phyloP scores from a whole-genome alignment of 306 rosid genomes.

The Malus sieversii region DNA sequence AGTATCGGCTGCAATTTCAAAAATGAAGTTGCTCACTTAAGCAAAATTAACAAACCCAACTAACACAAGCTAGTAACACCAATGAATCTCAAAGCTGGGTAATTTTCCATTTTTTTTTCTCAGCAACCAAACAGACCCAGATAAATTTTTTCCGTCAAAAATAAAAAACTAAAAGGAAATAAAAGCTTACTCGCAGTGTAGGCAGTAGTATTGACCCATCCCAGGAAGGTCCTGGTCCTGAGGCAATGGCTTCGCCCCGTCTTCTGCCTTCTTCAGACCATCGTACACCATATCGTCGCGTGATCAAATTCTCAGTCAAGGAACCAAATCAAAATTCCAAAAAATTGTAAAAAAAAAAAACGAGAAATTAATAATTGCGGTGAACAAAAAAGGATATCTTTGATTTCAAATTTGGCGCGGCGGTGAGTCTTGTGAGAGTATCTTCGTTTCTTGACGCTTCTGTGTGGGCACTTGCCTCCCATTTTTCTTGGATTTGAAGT shows the following conservation, averaged over 20 bases:
- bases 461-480: constrained; percentile 98
- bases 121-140: neutral
- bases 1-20: constrained; percentile 63
- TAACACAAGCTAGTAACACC: neutral
- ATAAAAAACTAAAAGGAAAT: neutral
- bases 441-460: constrained; percentile 73
- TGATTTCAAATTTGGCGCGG: constrained; percentile 58
- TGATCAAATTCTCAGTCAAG: constrained; percentile 42
- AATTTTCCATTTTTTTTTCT: neutral
- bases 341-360: neutral
- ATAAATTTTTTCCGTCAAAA: neutral
- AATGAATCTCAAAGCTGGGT: neutral
- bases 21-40: neutral
- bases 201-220: constrained; percentile 84
- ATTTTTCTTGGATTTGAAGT: constrained; percentile 26
- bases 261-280: constrained; percentile 47
- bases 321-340: neutral
- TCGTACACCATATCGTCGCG: constrained; percentile 83
- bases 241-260: constrained; percentile 43
- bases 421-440: constrained; percentile 74
- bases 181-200: constrained; percentile 77
- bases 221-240: constrained; percentile 89
- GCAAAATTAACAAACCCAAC: too few relatives aligned
- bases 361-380: neutral
- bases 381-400: constrained; percentile 58